Percentiles rank a stretch among this genome's conserved stretches.
Conservation (phyloP, 1,284 basidiomycete species). For the Cryptococcus sp. region DNA sequence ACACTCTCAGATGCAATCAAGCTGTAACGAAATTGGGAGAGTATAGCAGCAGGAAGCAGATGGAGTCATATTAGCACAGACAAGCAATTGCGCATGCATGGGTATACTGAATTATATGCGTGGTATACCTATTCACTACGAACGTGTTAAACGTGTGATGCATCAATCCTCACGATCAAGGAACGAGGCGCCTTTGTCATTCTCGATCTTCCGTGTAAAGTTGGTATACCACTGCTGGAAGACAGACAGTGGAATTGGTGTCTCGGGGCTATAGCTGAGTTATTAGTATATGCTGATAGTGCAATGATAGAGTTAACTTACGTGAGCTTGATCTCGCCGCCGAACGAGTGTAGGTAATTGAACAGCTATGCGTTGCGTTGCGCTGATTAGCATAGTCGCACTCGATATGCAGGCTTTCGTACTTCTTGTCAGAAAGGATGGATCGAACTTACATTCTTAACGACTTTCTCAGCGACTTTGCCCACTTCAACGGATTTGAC, state of each 20-base stretch:
- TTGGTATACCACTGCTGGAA: conserved; percentile 80
- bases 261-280: conserved; percentile 57
- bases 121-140: no score
- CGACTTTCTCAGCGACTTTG: conserved; percentile 51
- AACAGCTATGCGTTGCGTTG: conserved; percentile 63
- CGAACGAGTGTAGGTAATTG: conserved; percentile 80
- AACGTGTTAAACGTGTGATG: no score
- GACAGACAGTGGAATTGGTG: conserved; percentile 70
- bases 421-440: background rate
- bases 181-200: conserved; percentile 67
- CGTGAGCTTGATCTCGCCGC: conserved; percentile 55
- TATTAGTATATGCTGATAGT: conserved; percentile 35
- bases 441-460: conserved; percentile 49
- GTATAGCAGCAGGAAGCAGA: no score
- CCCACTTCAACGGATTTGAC: conserved; percentile 41
- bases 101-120: no score
- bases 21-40: no score
- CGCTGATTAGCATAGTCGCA: background rate
- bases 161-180: conserved; percentile 65
- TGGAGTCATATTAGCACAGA: no score
- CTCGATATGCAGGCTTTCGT: background rate
- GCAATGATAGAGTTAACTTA: conserved; percentile 39
- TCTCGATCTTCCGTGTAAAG: conserved; percentile 70
- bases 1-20: no score
- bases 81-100: no score